Evolutionary conservation across 176 grass and related monocot species (phyloP), one percentile per base, ranked within the genome.

Genomic region (Tillandsia fasciculata): DNA sequence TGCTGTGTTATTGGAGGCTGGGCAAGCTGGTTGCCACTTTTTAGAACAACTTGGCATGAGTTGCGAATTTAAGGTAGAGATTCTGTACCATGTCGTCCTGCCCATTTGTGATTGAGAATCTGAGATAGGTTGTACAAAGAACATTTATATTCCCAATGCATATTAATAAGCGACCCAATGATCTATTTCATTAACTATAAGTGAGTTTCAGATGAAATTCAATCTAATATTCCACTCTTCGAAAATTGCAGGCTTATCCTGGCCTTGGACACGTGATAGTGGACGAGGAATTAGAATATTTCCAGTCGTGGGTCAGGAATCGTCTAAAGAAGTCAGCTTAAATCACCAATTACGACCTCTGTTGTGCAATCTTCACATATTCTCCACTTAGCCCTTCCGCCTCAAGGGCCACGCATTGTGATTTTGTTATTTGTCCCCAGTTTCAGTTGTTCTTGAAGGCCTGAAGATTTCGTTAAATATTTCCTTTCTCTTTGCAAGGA

Each of bases 261-360:
- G 67, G 66, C 56, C 64, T 79, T 72, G 76, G 76, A 24, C 76
- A 79, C 65, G 70, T 67, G 49, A 47, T 79, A 29, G 70, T 70
- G 76, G 76, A 79, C 8, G 76, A 79, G 33, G 76, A 79, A 70
- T 64, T 79, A 67, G 66, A 79, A 72, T 79, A 79, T 72, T 79
- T 79, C 50, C 51, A 52, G 51, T 70, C 76, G 51, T 79, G 76
- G 76, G 53, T 79, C 33, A 79, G 57, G 70, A 72, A 69, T 59
- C 76, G 66, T 79, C 64, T 71, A 52, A 33, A 59, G 68, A 64
- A 53, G 22, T 48, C 48, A 5, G 66, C 66, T 2, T 26, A 56
- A 71, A 67, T 70, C 52, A n/a, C 0, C 52, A 56, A 56, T n/a
- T n/a, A 56, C 52, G 6, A 56, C 13, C 14, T 56, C 12, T n/a